phyloP scores from a whole-genome alignment of 352 stramenopile genomes.

The Pythium pyrilobum region DNA sequence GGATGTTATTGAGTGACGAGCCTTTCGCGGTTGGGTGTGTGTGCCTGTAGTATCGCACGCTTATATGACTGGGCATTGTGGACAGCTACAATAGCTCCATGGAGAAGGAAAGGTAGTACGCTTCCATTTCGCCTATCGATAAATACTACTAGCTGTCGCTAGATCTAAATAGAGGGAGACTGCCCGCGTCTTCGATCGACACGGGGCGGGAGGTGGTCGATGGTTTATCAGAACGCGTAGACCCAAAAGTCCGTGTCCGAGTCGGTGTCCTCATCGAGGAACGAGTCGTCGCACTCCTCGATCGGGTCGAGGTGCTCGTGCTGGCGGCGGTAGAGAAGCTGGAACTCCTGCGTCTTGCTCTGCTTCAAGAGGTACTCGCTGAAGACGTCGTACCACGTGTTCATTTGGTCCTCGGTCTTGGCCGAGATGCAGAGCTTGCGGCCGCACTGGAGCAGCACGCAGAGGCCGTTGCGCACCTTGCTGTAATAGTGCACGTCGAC shows the following conservation, averaged over 20 bases:
- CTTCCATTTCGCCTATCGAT: too few relatives aligned
- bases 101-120: too few relatives aligned
- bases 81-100: too few relatives aligned
- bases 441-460: constrained; percentile 42
- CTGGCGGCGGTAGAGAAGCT: constrained; percentile 5
- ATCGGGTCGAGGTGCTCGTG: constrained; percentile 11
- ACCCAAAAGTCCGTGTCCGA: constrained; percentile 18
- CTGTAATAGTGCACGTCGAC: constrained; percentile 45
- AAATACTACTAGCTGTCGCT: constrained; percentile 6
- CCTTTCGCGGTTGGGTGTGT: too few relatives aligned
- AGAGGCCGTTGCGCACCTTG: constrained; percentile 44
- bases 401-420: constrained; percentile 46
- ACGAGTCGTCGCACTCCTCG: constrained; percentile 10
- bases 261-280: constrained; percentile 11
- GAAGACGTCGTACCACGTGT: constrained; percentile 59
- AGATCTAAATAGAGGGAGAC: too few relatives aligned
- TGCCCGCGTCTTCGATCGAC: constrained; percentile 12
- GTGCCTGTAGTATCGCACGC: too few relatives aligned
- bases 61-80: too few relatives aligned
- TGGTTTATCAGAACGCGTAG: constrained; percentile 10
- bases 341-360: constrained; percentile 12
- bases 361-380: constrained; percentile 33
- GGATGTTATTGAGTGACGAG: too few relatives aligned
- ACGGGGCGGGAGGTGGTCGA: too few relatives aligned
- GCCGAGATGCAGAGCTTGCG: constrained; percentile 42